phyloP scores from a whole-genome alignment of 164 flowering plant species.

The Platanus orientalis region DNA sequence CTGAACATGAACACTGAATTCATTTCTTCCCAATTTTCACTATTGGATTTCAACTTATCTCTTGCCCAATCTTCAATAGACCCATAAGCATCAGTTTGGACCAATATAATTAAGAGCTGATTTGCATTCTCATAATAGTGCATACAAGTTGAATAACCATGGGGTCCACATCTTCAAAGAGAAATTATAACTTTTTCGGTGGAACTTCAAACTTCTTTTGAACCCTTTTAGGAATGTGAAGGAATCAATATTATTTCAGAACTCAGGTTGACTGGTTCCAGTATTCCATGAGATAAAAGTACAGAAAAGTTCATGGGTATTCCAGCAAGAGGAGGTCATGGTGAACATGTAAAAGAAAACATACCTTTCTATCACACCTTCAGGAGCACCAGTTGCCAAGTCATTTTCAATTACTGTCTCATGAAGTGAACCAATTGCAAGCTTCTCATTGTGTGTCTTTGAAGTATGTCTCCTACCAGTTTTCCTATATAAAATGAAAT shows the following conservation, averaged over 20 bases:
- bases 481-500: constrained; percentile 24
- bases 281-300: background rate
- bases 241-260: background rate
- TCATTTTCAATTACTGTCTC: constrained; percentile 6
- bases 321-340: background rate
- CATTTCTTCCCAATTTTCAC: background rate
- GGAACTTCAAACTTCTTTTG: too few species aligned
- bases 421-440: constrained; percentile 10
- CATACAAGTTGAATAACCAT: too few species aligned
- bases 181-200: too few species aligned
- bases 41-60: background rate
- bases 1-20: background rate
- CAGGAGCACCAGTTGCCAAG: constrained; percentile 5
- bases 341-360: constrained; percentile 1
- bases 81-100: background rate
- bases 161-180: too few species aligned
- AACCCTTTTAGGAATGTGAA: too few species aligned
- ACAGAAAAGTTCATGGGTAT: background rate
- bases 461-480: constrained; percentile 17
- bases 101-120: too few species aligned
- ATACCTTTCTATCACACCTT: constrained; percentile 25
- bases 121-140: too few species aligned
- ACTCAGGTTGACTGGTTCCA: background rate
- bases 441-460: constrained; percentile 15
- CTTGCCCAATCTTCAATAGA: background rate